Base-by-base conservation (phyloP, 2,329 filamentous ascomycete species). In the Ophiostoma fasciatum region DNA sequence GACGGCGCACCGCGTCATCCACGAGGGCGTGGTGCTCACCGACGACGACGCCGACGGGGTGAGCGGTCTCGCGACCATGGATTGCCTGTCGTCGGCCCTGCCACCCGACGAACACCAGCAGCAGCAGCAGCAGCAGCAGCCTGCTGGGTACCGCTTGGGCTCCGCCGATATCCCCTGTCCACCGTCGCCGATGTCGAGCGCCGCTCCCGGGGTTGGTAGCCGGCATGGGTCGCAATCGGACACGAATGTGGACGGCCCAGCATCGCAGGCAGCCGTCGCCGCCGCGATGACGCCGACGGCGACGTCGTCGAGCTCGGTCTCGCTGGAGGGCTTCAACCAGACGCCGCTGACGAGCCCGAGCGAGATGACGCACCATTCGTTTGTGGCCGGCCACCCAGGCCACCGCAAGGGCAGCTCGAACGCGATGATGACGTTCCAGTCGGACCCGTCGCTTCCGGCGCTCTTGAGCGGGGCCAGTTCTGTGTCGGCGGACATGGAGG, bases 391-490 rank as follows among this genome's bases (percentile, higher is more conserved):
- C 8, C 32, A 31, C 13, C 23, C 32, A 4, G 35, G 32, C 6
- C 20, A 32, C 10, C 21, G 38, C 36, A 60, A 60, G 41, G 57
- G 55, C n/a, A 50, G 57, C 1, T 58, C 62, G 4, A 64, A 66
- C 6, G 58, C 62, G 8, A 65, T 67, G 46, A 47, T 66, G 13
- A 60, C 58, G 3, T 76, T 74, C 50, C 70, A 69, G 37, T 78
- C 73, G 4, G 73, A 78, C 35, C 73, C 72, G 0, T 78, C 74
- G 5, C 54, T 78, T 3, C 74, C 74, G 10, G 72, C 73, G 7
- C 56, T 78, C 7, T 59, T 78, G 10, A 78, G 73, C 38, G 70
- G 73, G 10, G 70, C 72, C 8, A 76, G 72, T 47, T 78, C 74
- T 3, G 64, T 77, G 9, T 78, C 71, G 12, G 71, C 68, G 1